A percentile compares a stretch with the other conserved stretches of the same genome.
Conservation (phyloP, 805 yeast genomes). For the Yarrowia osloensis region DNA sequence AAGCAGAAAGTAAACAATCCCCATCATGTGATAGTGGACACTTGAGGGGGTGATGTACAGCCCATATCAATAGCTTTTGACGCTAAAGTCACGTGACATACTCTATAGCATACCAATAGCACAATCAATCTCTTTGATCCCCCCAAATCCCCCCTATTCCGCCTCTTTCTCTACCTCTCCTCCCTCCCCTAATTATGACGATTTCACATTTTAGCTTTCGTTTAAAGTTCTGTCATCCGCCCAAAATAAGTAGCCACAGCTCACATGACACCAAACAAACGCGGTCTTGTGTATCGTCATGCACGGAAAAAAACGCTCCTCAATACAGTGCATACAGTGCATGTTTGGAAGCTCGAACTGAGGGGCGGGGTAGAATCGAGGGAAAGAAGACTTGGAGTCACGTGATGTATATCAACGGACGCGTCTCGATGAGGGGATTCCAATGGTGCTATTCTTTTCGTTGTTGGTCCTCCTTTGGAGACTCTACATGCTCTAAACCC, state of each 20-base stretch:
- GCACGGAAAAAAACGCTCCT: slow-evolving; percentile 7
- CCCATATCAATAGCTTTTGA: too few relatives aligned
- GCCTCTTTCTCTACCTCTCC: not conserved
- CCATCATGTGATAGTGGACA: not conserved
- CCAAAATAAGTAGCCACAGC: not conserved
- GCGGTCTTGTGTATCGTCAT: not conserved
- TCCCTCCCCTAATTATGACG: not conserved
- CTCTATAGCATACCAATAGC: too few relatives aligned
- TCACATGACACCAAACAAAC: slow-evolving; percentile 23
- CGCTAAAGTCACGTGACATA: too few relatives aligned
- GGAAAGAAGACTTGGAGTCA: not conserved
- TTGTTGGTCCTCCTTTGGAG: too few relatives aligned
- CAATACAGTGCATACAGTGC: slow-evolving; percentile 19
- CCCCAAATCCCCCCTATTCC: too few relatives aligned
- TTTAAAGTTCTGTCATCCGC: not conserved
- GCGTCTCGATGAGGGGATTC: not conserved
- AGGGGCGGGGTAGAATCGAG: not conserved
- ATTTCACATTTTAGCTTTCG: not conserved
- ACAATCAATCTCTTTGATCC: too few relatives aligned
- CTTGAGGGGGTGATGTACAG: too few relatives aligned
- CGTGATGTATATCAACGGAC: not conserved
- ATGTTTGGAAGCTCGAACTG: not conserved
- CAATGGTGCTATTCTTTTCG: not conserved
- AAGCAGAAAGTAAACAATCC: not conserved
- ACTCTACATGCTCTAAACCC: too few relatives aligned